Base-by-base conservation (phyloP, 129 eudicot species). In the Sambucus nigra region DNA sequence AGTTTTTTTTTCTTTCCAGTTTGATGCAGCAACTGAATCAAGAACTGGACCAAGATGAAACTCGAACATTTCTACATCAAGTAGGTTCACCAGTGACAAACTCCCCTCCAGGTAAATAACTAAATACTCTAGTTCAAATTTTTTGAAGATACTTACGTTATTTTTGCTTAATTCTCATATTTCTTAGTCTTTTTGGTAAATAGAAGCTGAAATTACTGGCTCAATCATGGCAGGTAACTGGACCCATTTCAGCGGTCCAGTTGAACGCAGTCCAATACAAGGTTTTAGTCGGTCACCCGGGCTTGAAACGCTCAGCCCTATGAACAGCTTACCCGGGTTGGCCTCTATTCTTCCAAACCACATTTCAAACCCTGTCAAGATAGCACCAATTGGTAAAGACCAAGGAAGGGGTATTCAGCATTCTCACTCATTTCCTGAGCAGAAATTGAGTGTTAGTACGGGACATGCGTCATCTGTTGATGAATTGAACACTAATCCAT, bases 361-460 rank as follows among this genome's bases (percentile, higher is more conserved):
- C 27, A 45, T 68, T 9, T 76, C 95, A 23, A 81, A 53, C 62
- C 86, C 87, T 20, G 69, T 73, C 23, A 89, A 84, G 59, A 74
- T 89, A 41, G 72, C 95, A 13, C 97, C 95, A 0, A 84, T 89
- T 26, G 97, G 95, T 41, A 88, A 80, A 74, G 87, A 84, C 40
- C 68, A 67, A 23, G 72, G 62, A 57, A 55, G 55, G 57, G 65
- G 66, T 29, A 60, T 41, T 66, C 87, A 77, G 61, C 80, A 72
- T 59, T 69, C 78, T 32, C 74, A 39, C 65, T 75, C 87, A 7
- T 61, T 75, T 54, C 71, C 86, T 2, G 72, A 75, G n/a, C 67
- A 65, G 26, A 76, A 69, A 42, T 32, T 65, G 38, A 59, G 65
- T 65, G 70, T 66, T 15, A 74, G 74, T 42, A 70, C 86, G 27